Evolutionary conservation across 495 filamentous ascomycete species (phyloP).

Genomic region (Penicillium malachiteum): DNA sequence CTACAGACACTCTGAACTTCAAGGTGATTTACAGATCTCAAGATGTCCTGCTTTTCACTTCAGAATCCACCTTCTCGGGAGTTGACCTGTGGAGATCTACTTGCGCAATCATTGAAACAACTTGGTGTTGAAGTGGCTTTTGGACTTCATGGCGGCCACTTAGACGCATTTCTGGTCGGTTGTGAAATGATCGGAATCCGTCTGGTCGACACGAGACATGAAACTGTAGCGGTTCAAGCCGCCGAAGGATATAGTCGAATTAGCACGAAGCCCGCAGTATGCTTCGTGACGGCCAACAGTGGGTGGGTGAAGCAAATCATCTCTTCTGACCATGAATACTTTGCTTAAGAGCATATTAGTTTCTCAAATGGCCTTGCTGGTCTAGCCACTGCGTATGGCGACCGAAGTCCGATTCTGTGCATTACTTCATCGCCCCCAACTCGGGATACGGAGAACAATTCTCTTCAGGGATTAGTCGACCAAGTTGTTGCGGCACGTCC

Average conservation of each 20-base stretch:
- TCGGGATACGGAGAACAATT: slow-evolving; percentile 30
- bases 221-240: slow-evolving; percentile 31
- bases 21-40: slow-evolving; percentile 16
- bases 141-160: slow-evolving; percentile 32
- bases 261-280: slow-evolving; percentile 25
- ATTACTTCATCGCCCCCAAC: slow-evolving; percentile 31
- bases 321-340: too few relatives aligned
- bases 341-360: too few relatives aligned
- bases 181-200: slow-evolving; percentile 27
- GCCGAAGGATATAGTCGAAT: slow-evolving; percentile 27
- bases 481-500: slow-evolving; percentile 24
- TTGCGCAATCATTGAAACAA: slow-evolving; percentile 29
- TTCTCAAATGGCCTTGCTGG: slow-evolving; percentile 33
- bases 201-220: slow-evolving; percentile 31
- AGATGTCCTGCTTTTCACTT: slow-evolving; percentile 29
- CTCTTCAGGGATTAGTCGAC: slow-evolving; percentile 30
- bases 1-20: too few relatives aligned
- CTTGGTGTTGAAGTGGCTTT: slow-evolving; percentile 29
- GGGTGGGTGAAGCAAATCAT: slow-evolving; percentile 20
- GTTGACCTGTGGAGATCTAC: slow-evolving; percentile 29
- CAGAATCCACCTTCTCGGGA: slow-evolving; percentile 20
- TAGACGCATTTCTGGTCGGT: slow-evolving; percentile 33
- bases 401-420: slow-evolving; percentile 27
- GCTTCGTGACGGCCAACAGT: slow-evolving; percentile 33
- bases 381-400: slow-evolving; percentile 27